A percentile compares a stretch with the other conserved stretches of the same genome.
These are phyloP conservation scores for Orbilia blumenaviensis DNA, from an alignment of 2,329 filamentous ascomycete species.

Conservation along the genomic window DNA sequence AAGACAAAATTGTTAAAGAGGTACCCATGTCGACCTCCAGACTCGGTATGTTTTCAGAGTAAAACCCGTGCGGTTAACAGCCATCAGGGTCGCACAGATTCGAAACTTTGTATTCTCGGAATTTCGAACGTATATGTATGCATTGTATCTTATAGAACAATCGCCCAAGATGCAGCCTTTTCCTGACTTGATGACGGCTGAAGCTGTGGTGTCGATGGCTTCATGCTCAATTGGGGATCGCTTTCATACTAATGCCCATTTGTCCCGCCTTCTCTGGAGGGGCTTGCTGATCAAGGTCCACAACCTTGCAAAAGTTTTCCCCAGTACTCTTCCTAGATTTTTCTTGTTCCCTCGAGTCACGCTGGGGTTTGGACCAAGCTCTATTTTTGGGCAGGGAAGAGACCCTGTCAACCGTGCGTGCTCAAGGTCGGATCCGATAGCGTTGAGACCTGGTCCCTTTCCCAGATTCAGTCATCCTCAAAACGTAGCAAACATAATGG, in stretches of 20 bases:
- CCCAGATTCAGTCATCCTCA: conserved; percentile 15
- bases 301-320: conserved; percentile 4
- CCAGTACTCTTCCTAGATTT: no score
- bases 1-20: no score
- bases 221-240: conserved; percentile 20
- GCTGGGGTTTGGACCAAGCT: conserved; percentile 31
- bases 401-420: conserved; percentile 17
- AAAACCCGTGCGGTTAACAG: not conserved
- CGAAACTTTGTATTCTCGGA: not conserved
- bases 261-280: conserved; percentile 33
- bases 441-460: not conserved
- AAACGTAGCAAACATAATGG: conserved; percentile 6
- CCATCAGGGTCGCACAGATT: not conserved
- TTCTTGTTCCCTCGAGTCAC: conserved; percentile 8
- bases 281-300: conserved; percentile 25
- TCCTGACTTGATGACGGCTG: not conserved
- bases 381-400: conserved; percentile 52
- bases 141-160: not conserved
- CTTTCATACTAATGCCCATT: conserved; percentile 27
- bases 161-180: not conserved
- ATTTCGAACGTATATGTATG: not conserved
- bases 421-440: conserved; percentile 30
- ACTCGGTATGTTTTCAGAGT: not conserved
- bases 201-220: conserved; percentile 30
- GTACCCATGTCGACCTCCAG: no score